Conservation (phyloP, 176 grass and related monocot genomes). For the Chrysopogon serrulatus region DNA sequence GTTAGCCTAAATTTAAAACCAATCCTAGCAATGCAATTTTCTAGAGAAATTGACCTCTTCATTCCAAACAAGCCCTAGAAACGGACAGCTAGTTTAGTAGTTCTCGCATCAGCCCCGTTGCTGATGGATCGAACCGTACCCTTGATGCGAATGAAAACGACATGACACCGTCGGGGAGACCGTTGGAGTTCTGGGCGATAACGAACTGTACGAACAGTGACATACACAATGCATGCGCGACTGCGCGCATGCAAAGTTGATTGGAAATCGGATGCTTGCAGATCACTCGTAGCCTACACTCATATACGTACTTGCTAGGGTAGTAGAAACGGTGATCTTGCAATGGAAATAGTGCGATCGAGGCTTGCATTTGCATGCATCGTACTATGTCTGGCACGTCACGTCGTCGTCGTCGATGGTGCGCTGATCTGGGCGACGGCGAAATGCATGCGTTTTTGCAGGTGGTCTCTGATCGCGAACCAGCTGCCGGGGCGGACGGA, state of each 20-base stretch:
- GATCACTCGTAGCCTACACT: not conserved
- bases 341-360: not conserved
- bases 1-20: too few species aligned
- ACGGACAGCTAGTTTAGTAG: not conserved
- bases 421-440: not conserved
- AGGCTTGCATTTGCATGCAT: not conserved
- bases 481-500: conserved; percentile 89
- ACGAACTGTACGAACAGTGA: not conserved
- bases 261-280: not conserved
- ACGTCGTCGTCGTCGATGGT: not conserved
- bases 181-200: not conserved
- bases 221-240: not conserved
- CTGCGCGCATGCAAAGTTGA: not conserved
- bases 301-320: not conserved
- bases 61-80: not conserved
- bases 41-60: not conserved
- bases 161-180: not conserved
- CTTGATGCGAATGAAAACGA: conserved; percentile 2
- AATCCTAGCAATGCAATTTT: not conserved
- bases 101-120: not conserved
- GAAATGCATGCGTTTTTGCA: not conserved
- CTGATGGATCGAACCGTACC: not conserved
- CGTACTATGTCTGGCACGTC: not conserved
- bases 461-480: conserved; percentile 95
- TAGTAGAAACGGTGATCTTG: not conserved